Base-by-base conservation (phyloP, 1,139 yeast genomes). In the Suhomyces coccinellae region DNA sequence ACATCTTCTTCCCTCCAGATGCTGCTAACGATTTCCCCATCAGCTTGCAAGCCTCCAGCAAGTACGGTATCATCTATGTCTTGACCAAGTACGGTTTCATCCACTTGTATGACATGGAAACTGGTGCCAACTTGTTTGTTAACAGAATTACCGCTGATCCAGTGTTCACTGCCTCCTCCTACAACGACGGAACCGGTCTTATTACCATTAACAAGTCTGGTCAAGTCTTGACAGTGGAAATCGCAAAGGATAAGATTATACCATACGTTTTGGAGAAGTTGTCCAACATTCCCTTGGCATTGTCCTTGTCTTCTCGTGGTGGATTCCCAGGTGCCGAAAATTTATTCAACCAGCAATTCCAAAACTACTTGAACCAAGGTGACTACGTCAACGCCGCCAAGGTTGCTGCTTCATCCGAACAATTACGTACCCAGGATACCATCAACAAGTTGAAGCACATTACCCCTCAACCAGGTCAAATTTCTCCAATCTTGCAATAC, bases 261-360 rank as follows among this genome's bases (percentile, higher is more conserved):
- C 96, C 97, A 39, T 95, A 95, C 65, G 85, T 95, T 40, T 77
- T 93, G 66, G 86, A 86, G 58, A 89, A 89, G 65, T 78, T 93
- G 54, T 82, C 93, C 44, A 93, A 95, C 61, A 89, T 93, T 27
- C 80, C 87, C 26, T 76, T 95, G 59, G 99, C 98, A 3, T 75
- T 95, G 51, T 78, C 93, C 9, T 80, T 95, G 54, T 95, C 98
- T 16, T 82, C 96, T 9, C 87, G 98, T 68, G 97, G 97, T 61
- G 96, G 97, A 1, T 80, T 95, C 65, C 95, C 96, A 40, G 99
- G 99, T 52, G 99, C 98, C 38, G 99, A 93, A 65, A 85, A 84
- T 59, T 77, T 95, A 53, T 91, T 95, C 69, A 74, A 80, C 48
- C 96, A 91, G 68, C 98, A 91, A 68, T 95, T 95, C 70, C 95